Percentiles rank a stretch among this genome's conserved stretches.
Conservation (phyloP, 2,329 filamentous ascomycete species). For the Alternaria ventricosa region DNA sequence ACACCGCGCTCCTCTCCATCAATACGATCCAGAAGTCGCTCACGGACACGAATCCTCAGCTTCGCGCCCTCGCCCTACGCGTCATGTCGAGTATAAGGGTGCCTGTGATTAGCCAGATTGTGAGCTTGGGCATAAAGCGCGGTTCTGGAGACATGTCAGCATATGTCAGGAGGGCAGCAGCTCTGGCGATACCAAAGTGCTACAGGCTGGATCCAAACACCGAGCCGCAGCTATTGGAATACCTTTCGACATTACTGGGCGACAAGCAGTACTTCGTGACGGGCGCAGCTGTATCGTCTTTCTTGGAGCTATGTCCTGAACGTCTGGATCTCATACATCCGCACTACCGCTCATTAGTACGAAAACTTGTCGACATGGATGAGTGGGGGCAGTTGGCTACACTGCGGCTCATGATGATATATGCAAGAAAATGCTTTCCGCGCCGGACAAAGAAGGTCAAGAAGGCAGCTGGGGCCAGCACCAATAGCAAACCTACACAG, state of each 20-base stretch:
- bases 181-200: slow-evolving; percentile 93
- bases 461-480: slow-evolving; percentile 54
- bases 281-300: slow-evolving; percentile 88
- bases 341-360: slow-evolving; percentile 83
- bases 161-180: slow-evolving; percentile 89
- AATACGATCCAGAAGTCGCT: slow-evolving; percentile 99
- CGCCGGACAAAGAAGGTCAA: slow-evolving; percentile 66
- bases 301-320: slow-evolving; percentile 87
- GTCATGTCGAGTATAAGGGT: slow-evolving; percentile 99
- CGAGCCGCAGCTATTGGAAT: slow-evolving; percentile 82
- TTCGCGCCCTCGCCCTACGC: slow-evolving; percentile 88
- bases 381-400: slow-evolving; percentile 95
- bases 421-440: slow-evolving; percentile 88
- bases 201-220: slow-evolving; percentile 88
- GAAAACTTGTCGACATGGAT: slow-evolving; percentile 97
- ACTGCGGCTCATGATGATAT: slow-evolving; percentile 79
- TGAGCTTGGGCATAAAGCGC: slow-evolving; percentile 93
- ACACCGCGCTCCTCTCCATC: slow-evolving; percentile 93
- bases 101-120: slow-evolving; percentile 96
- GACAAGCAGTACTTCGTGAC: slow-evolving; percentile 98
- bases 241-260: slow-evolving; percentile 76
- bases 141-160: slow-evolving; percentile 94
- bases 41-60: slow-evolving; percentile 87
- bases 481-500: slow-evolving; percentile 47
- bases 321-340: slow-evolving; percentile 87